A percentile compares a stretch with the other conserved stretches of the same genome.
These are phyloP conservation scores for Zymoseptoria crescenta DNA, from an alignment of 2,329 filamentous ascomycete species.

Conservation along the genomic window DNA sequence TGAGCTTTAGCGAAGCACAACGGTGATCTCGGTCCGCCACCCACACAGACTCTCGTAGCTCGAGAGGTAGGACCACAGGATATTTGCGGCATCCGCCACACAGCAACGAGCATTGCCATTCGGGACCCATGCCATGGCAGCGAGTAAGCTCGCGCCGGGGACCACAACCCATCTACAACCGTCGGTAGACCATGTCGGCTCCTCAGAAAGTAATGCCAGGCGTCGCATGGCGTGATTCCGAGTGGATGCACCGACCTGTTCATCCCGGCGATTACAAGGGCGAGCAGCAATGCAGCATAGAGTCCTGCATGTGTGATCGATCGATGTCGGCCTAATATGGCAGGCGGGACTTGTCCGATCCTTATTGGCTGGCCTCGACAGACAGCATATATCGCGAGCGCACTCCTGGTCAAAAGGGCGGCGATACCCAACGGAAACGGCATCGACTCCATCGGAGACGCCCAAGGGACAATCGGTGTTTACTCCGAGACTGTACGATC, in stretches of 20 bases:
- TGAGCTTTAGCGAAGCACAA: neutral
- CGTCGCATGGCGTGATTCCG: neutral
- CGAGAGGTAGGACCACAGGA: neutral
- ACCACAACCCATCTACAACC: neutral
- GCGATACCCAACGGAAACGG: neutral
- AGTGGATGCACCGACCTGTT: neutral
- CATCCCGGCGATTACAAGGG: neutral
- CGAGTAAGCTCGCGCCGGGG: neutral
- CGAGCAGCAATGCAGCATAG: neutral
- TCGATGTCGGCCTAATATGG: neutral
- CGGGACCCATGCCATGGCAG: neutral
- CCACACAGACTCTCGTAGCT: neutral
- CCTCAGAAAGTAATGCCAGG: neutral
- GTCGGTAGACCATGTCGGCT: neutral
- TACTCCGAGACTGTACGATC: neutral
- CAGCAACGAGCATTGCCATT: neutral
- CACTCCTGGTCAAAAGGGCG: neutral
- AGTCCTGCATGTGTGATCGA: neutral
- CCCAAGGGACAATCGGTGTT: neutral
- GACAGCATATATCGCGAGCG: neutral
- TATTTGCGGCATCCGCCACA: neutral
- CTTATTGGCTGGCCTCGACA: neutral
- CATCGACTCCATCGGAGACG: neutral
- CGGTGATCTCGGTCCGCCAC: neutral
- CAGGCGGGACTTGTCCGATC: neutral